Percentiles rank a stretch among this genome's conserved stretches.
Conservation (phyloP, 495 filamentous ascomycete genomes). For the Sabuloglossum arenarium region DNA sequence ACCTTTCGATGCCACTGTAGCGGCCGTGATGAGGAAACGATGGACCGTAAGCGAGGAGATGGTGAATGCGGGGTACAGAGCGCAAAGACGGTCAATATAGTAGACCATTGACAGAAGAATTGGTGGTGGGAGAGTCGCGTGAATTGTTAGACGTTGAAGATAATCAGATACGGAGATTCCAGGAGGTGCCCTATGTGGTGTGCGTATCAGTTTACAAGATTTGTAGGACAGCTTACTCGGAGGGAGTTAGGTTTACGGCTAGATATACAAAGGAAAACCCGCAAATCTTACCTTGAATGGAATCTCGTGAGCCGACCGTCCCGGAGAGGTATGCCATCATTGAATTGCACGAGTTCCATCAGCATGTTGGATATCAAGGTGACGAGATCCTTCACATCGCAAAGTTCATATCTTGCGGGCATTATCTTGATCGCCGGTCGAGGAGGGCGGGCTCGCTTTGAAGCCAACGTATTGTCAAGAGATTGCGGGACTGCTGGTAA, state of each 20-base stretch:
- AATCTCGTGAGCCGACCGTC: constrained; percentile 77
- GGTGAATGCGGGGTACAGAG: constrained; percentile 78
- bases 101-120: constrained; percentile 99
- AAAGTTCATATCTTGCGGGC: constrained; percentile 56
- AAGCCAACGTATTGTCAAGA: constrained; percentile 15
- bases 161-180: constrained; percentile 89
- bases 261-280: neutral
- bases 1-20: constrained; percentile 88
- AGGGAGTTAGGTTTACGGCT: neutral
- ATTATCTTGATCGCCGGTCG: constrained; percentile 46
- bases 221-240: neutral
- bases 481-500: neutral
- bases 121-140: constrained; percentile 81
- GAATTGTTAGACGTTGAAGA: constrained; percentile 73
- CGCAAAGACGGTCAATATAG: constrained; percentile 92
- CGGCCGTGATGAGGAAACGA: constrained; percentile 87
- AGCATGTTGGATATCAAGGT: constrained; percentile 88
- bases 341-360: constrained; percentile 76
- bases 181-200: constrained; percentile 46
- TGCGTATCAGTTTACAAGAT: neutral
- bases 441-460: constrained; percentile 30
- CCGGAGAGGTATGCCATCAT: constrained; percentile 70
- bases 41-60: constrained; percentile 90
- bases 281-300: constrained; percentile 52
- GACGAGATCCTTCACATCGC: constrained; percentile 65